Conservation (phyloP, 257 asterid genomes). For the Avicennia marina region DNA sequence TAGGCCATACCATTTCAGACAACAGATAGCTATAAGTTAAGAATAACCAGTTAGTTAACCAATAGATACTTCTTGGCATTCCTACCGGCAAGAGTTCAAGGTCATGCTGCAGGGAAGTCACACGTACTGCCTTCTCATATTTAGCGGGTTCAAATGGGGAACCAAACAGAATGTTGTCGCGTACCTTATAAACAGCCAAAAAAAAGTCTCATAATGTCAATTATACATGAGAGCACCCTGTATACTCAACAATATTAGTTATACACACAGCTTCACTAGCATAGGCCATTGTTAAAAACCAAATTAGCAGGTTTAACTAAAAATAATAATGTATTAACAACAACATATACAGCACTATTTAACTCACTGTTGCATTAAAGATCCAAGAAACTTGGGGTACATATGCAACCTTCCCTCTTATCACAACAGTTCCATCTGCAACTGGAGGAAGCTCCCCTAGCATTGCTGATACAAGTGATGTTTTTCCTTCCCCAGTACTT, state of each 20-base stretch:
- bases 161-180: slow-evolving; percentile 92
- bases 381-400: slow-evolving; percentile 99
- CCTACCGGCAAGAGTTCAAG: slow-evolving; percentile 82
- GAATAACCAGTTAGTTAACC: slow-evolving; percentile 10
- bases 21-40: slow-evolving; percentile 5
- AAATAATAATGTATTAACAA: not conserved
- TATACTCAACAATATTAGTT: too few relatives aligned
- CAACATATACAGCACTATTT: slow-evolving; percentile 9
- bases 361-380: slow-evolving; percentile 91
- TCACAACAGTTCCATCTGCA: slow-evolving; percentile 52
- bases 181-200: slow-evolving; percentile 58
- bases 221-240: not conserved
- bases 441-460: slow-evolving; percentile 92
- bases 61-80: slow-evolving; percentile 12
- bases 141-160: slow-evolving; percentile 51
- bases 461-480: slow-evolving; percentile 94
- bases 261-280: not conserved
- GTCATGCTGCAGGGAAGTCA: slow-evolving; percentile 81
- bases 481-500: slow-evolving; percentile 96
- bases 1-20: slow-evolving; percentile 11
- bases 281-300: slow-evolving; percentile 1
- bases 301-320: slow-evolving; percentile 2
- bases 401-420: slow-evolving; percentile 90
- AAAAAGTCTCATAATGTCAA: not conserved
- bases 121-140: slow-evolving; percentile 65